Percentiles rank a stretch among this genome's conserved stretches.
These are phyloP conservation scores for Coniosporium tulheliwenetii DNA, from an alignment of 2,329 filamentous ascomycete genomes.

Conservation along the genomic window DNA sequence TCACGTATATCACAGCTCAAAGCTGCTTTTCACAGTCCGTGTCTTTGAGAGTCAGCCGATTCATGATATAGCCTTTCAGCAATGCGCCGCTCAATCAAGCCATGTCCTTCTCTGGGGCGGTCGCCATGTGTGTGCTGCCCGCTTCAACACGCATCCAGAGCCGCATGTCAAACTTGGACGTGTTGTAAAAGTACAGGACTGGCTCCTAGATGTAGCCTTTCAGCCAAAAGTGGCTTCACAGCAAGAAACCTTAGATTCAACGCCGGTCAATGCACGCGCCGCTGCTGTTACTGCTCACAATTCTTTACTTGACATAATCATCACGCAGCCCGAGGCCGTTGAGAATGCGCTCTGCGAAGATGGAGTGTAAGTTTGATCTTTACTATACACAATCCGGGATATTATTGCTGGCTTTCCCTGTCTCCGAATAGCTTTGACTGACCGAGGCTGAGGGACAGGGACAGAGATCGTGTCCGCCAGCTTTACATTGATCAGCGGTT, in stretches of 20 bases:
- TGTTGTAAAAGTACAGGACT: constrained; percentile 46
- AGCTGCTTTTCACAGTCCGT: too few relatives aligned
- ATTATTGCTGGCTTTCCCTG: neutral
- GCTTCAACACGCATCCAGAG: constrained; percentile 13
- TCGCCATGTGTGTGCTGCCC: constrained; percentile 32
- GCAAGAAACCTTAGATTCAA: neutral
- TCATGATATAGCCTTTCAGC: constrained; percentile 49
- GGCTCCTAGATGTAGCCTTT: constrained; percentile 56
- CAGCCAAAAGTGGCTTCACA: constrained; percentile 23
- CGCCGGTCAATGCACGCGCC: constrained; percentile 17
- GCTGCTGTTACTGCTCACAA: constrained; percentile 78
- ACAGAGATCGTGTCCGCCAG: too few relatives aligned
- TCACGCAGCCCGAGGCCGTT: constrained; percentile 1
- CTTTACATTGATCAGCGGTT: constrained; percentile 1
- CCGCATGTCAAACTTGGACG: constrained; percentile 17
- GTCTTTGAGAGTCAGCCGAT: constrained; percentile 56
- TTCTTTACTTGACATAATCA: constrained; percentile 44
- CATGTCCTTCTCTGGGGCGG: constrained; percentile 56
- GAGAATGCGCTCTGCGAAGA: too few relatives aligned
- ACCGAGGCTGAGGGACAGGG: neutral
- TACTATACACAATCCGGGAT: neutral
- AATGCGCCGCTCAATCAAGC: constrained; percentile 3
- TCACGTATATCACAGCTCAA: too few relatives aligned
- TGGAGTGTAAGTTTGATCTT: neutral
- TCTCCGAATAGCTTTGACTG: neutral